phyloP scores from a whole-genome alignment of 371 early-diverging fungal species.

The Dichotomocladium elegans region DNA sequence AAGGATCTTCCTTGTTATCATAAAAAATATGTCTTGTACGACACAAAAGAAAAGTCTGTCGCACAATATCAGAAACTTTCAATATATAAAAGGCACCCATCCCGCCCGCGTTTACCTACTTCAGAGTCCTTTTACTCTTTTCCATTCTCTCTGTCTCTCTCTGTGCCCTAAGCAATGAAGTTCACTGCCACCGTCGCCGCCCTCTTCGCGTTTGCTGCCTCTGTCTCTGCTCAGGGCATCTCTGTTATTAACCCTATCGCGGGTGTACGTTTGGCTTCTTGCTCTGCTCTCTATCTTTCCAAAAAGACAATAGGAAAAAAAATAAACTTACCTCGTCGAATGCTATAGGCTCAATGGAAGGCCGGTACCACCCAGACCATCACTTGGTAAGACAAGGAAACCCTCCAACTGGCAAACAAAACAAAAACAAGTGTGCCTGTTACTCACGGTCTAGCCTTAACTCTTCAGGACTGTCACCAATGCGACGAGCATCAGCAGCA shows the following conservation, averaged over 20 bases:
- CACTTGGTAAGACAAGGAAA: slow-evolving; percentile 19
- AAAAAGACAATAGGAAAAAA: too few relatives aligned
- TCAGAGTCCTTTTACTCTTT: not conserved
- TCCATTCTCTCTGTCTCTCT: not conserved
- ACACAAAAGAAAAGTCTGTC: too few relatives aligned
- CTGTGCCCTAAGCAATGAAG: slow-evolving; percentile 4
- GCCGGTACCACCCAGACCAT: slow-evolving; percentile 24
- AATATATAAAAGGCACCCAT: too few relatives aligned
- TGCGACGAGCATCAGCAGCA: slow-evolving; percentile 13
- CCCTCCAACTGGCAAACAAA: not conserved
- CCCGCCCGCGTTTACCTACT: too few relatives aligned
- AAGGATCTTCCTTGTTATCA: too few relatives aligned
- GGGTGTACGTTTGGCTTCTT: slow-evolving; percentile 1
- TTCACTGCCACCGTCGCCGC: slow-evolving; percentile 4
- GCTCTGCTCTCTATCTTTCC: not conserved
- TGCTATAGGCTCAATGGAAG: slow-evolving; percentile 16
- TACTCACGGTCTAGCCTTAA: too few relatives aligned
- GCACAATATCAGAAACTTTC: too few relatives aligned
- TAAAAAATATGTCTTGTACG: too few relatives aligned
- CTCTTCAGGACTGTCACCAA: too few relatives aligned
- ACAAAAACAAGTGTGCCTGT: too few relatives aligned
- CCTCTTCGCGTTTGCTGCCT: slow-evolving; percentile 4
- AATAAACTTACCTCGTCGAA: not conserved
- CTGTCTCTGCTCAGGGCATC: slow-evolving; percentile 7
- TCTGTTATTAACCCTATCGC: not conserved